Conservation (phyloP, 2,329 filamentous ascomycete species). For the Ophiosphaerella herpotricha region DNA sequence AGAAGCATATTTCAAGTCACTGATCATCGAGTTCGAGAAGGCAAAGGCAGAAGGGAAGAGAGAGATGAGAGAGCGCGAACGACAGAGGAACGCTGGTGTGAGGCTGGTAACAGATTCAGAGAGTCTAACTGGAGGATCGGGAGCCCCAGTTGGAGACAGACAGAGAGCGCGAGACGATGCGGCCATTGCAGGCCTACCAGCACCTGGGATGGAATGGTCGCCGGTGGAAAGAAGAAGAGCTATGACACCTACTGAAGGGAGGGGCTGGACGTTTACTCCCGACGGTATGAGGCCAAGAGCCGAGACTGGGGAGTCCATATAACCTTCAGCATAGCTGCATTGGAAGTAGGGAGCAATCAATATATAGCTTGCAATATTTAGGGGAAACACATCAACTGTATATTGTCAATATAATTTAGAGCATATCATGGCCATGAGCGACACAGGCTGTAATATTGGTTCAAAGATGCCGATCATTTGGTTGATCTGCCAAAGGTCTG, state of each 20-base stretch:
- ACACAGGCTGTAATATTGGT: no score
- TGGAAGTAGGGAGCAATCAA: no score
- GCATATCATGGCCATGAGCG: no score
- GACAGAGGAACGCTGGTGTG: constrained; percentile 41
- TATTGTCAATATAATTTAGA: no score
- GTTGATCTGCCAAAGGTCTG: background rate
- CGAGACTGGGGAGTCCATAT: constrained; percentile 42
- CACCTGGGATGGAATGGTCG: constrained; percentile 45
- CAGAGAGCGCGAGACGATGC: constrained; percentile 41
- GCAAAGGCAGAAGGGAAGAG: constrained; percentile 55
- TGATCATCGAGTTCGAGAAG: constrained; percentile 74
- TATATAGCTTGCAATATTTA: no score
- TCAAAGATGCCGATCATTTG: no score
- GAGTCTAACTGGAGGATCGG: constrained; percentile 6
- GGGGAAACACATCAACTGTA: no score
- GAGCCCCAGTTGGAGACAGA: constrained; percentile 11
- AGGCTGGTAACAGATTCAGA: constrained; percentile 43
- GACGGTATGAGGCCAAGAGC: constrained; percentile 41
- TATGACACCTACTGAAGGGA: constrained; percentile 46
- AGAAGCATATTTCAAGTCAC: constrained; percentile 79
- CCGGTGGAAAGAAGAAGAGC: constrained; percentile 44
- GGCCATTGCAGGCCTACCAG: constrained; percentile 33
- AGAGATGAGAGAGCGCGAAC: constrained; percentile 35
- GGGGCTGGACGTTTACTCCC: constrained; percentile 33
- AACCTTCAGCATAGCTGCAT: background rate